Conservation (phyloP, 2,329 filamentous ascomycete species). For the Acarospora socialis region DNA sequence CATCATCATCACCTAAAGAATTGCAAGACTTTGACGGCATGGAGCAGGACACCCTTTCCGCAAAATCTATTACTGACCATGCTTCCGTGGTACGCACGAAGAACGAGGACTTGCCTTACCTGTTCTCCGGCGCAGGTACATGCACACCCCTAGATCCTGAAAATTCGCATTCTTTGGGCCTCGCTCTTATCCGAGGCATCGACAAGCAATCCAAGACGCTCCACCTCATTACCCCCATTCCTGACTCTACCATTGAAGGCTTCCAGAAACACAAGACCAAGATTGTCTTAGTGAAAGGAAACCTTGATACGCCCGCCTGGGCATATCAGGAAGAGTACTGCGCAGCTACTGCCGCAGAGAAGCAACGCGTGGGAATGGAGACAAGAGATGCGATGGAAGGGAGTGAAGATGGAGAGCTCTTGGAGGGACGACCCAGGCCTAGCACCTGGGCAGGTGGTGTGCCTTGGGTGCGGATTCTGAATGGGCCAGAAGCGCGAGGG, state of each 20-base stretch:
- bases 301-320: slow-evolving; percentile 31
- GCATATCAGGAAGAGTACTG: slow-evolving; percentile 30
- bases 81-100: too few species aligned
- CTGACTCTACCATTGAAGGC: slow-evolving; percentile 18
- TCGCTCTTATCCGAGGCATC: slow-evolving; percentile 32
- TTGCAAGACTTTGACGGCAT: too few species aligned
- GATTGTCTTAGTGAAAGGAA: slow-evolving; percentile 36
- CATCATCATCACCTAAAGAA: too few species aligned
- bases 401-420: slow-evolving; percentile 25
- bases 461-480: slow-evolving; percentile 8
- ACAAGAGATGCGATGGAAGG: slow-evolving; percentile 24
- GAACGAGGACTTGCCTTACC: slow-evolving; percentile 35
- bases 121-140: slow-evolving; percentile 29
- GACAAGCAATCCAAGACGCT: slow-evolving; percentile 25
- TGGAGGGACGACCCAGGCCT: neutral
- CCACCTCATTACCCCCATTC: slow-evolving; percentile 36
- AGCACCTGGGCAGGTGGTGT: slow-evolving; percentile 8
- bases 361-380: slow-evolving; percentile 16
- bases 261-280: slow-evolving; percentile 23
- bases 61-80: too few species aligned
- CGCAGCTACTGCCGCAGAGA: slow-evolving; percentile 24
- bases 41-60: too few species aligned
- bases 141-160: slow-evolving; percentile 32
- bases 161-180: slow-evolving; percentile 34
- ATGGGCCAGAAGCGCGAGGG: slow-evolving; percentile 1